Base-by-base conservation (phyloP, 2,329 filamentous ascomycete genomes). In the Ophiostoma sp. region DNA sequence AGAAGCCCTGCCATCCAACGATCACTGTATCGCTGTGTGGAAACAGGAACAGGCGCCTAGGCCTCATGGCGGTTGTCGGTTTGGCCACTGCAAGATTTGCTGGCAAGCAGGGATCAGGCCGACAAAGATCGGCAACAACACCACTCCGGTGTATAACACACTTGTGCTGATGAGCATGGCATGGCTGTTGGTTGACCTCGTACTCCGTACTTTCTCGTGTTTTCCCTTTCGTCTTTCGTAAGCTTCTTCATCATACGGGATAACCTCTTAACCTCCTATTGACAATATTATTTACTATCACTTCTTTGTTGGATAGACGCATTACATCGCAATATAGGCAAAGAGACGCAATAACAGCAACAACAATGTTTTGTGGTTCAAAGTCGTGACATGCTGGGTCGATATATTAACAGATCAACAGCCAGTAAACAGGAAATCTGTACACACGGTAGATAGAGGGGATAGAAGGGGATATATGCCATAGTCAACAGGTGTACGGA, bases 51-150 rank as follows among this genome's bases (percentile, higher is more conserved):
- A 33, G 25, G 64, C 25, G 42, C 42, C 42, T 15, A 48, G 42
- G 42, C 42, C 42, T n/a, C 39, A 50, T 3, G 64, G 25, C 42
- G 64, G 64, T n/a, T 8, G 25, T 68, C 42, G 25, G 17, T 68
- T 50, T 36, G 36, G 61, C 36, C 61, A 64, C 61, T 64, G 61
- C 61, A 64, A 64, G 64, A 50, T 68, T 50, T 68, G 64, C 64
- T 68, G 42, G 45, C 64, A 50, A 17, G 6, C 64, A 48, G 42
- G 64, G 28, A 68, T 68, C 64, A 50, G 39, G 42, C 64, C 6
- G n/a, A 19, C 12, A 31, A 12, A 48, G 11, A 11, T 42, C 59
- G 36, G 36, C 22, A 42, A 11, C 9, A 22, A 36, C 4, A 22
- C 25, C 2, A 11, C 33, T 11, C 25, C 11, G n/a, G n/a, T n/a